Evolutionary conservation across 495 filamentous ascomycete species (phyloP).

Genomic region (Neurospora cerealis): DNA sequence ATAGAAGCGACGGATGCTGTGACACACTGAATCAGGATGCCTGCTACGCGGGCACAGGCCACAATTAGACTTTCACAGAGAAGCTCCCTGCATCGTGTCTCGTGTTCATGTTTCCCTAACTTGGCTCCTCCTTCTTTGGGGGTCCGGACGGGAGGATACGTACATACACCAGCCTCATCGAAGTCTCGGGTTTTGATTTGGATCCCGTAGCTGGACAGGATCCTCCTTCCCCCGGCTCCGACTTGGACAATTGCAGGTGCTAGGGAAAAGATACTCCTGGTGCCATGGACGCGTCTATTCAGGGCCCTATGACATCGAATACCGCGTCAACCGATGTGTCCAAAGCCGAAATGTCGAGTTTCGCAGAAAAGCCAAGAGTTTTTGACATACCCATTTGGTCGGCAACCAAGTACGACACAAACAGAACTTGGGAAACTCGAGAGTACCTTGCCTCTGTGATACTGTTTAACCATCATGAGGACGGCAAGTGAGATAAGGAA

Average conservation of each 20-base stretch:
- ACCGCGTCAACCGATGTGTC: not conserved
- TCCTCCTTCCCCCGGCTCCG: not conserved
- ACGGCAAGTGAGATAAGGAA: not conserved
- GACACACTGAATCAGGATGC: not conserved
- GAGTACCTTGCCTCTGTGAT: not conserved
- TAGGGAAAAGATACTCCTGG: not conserved
- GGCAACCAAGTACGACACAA: not conserved
- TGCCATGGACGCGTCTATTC: not conserved
- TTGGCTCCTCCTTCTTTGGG: not conserved
- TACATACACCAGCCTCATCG: not conserved
- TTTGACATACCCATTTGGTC: not conserved
- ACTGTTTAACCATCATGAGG: not conserved
- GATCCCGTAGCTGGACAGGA: not conserved
- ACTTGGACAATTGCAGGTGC: not conserved
- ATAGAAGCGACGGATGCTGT: not conserved
- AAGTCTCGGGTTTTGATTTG: not conserved
- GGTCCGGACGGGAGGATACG: not conserved
- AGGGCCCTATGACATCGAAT: not conserved
- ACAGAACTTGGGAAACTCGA: not conserved
- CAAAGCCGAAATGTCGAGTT: not conserved
- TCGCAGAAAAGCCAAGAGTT: not conserved
- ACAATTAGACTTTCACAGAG: not conserved
- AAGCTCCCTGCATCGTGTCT: not conserved
- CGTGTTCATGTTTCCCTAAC: not conserved
- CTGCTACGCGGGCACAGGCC: not conserved